Evolutionary conservation across 345 rosid species (phyloP), one percentile per base, ranked within the genome.

Genomic region (Eutrema yunnanense): DNA sequence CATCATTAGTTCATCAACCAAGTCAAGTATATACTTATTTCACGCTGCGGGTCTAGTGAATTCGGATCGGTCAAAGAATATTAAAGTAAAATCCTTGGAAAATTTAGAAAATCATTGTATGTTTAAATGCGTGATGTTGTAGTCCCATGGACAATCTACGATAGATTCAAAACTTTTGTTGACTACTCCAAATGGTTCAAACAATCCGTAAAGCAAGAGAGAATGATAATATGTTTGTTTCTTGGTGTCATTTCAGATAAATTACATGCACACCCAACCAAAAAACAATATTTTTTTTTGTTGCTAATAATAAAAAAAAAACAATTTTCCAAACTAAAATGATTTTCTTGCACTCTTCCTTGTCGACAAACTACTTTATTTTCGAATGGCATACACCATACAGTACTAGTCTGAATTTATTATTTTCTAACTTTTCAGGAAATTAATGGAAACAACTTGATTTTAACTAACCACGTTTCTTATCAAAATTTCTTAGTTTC

Each of bases 171-270:
- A 68, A 47, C 37, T 52, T 61, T 36, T 37, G 69, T 75, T 62
- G 79, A 75, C 79, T 61, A 68, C 69, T 34, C 73, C 51, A 61
- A 43, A 67, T 52, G 11, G 29, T 44, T 61, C 50, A 60, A 68
- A 52, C 10, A 44, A 61, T 74, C 27, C 33, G 34, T 22, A 67
- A 74, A 74, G 69, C 69, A 52, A 32, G 49, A 60, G 34, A 59
- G 38, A 69, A 68, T 62, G 74, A 75, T 75, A 52, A 68, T 69
- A 53, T 75, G 59, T 69, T 62, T 62, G 52, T 54, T 75, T 62
- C 70, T 69, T 62, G 79, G 79, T 75, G 74, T 69, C 74, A 74
- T 69, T 62, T 54, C 69, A 62, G 70, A 75, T 62, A 69, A 44
- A 62, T 62, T 40, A 68, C 58, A 68, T 44, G 64, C 70, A 69